Evolutionary conservation across 208 protist species (phyloP).

Genomic region (Leishmania mexicana): DNA sequence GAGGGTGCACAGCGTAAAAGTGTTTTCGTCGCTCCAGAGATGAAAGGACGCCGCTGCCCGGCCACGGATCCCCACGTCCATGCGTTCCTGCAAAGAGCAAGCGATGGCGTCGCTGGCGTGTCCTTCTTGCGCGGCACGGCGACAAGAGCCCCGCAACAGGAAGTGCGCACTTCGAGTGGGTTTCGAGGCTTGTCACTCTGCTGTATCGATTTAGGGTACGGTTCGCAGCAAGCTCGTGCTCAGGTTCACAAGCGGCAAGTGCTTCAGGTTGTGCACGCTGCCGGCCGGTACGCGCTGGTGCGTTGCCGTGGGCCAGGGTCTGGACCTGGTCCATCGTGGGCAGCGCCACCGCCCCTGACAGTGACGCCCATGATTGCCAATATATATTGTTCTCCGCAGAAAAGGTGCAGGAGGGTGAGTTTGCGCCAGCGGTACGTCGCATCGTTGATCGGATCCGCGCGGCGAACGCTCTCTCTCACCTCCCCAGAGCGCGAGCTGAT

Average conservation of each 20-base stretch:
- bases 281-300: slow-evolving; percentile 7
- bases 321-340: background rate
- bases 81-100: background rate
- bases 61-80: background rate
- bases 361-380: slow-evolving; percentile 3
- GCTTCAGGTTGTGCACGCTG: background rate
- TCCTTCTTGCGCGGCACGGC: background rate
- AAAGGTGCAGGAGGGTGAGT: background rate
- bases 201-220: background rate
- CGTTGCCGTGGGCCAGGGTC: background rate
- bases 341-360: background rate
- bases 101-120: background rate
- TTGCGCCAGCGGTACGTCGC: background rate
- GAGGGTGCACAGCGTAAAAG: background rate
- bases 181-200: background rate
- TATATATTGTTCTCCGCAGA: background rate
- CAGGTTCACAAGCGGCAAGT: background rate
- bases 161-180: background rate
- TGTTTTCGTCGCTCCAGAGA: background rate
- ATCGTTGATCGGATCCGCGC: slow-evolving; percentile 12
- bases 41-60: slow-evolving; percentile 1
- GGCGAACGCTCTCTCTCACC: slow-evolving; percentile 18
- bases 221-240: background rate
- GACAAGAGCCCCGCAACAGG: background rate
- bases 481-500: slow-evolving; percentile 13